phyloP scores from a whole-genome alignment of 257 asterid genomes.

The Solanum clarkiae region DNA sequence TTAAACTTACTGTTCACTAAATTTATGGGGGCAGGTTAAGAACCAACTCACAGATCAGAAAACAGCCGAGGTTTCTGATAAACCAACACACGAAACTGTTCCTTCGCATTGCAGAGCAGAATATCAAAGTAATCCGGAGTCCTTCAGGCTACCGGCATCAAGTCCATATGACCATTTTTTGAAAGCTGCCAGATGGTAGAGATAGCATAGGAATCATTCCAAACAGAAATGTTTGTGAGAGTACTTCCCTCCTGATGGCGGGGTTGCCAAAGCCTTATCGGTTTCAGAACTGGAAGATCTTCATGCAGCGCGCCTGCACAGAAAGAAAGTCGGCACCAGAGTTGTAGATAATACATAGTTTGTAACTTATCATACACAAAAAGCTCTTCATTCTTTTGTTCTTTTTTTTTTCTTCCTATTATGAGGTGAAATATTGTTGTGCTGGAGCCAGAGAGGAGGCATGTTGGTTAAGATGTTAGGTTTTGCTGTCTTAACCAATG shows the following conservation, averaged over 20 bases:
- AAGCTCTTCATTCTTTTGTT: constrained; percentile 19
- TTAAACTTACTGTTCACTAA: background rate
- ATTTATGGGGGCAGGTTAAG: constrained; percentile 26
- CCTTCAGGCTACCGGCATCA: constrained; percentile 60
- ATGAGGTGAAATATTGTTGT: background rate
- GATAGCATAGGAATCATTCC: background rate
- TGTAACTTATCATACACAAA: background rate
- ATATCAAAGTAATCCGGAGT: constrained; percentile 35
- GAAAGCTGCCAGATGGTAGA: constrained; percentile 87
- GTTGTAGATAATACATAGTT: constrained; percentile 8
- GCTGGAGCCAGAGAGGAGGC: constrained; percentile 5
- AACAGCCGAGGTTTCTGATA: constrained; percentile 5
- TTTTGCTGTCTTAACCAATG: background rate
- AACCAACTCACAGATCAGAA: constrained; percentile 35
- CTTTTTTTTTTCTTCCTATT: background rate
- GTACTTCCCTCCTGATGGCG: background rate
- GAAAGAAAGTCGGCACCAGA: background rate
- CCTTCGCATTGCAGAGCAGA: constrained; percentile 37
- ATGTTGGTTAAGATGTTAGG: constrained; percentile 1
- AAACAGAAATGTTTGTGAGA: background rate
- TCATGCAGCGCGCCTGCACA: background rate
- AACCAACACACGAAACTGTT: constrained; percentile 11
- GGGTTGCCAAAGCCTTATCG: background rate
- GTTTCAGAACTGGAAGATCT: background rate
- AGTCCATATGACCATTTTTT: constrained; percentile 81